Evolutionary conservation across 73 alveolate species (phyloP).

Genomic region (Paramecium sonneborni): DNA sequence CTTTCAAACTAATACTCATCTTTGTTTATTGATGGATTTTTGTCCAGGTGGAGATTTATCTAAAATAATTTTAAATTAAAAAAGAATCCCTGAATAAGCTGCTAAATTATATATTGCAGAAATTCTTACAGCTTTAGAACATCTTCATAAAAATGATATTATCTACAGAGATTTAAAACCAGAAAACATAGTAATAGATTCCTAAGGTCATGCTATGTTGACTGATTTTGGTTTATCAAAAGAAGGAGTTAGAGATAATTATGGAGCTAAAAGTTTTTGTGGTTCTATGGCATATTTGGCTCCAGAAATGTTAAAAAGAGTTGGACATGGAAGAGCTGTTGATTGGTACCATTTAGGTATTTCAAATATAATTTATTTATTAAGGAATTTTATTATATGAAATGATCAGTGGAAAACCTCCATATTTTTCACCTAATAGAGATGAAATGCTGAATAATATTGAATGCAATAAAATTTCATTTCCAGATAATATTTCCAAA

Average conservation of each 20-base stretch:
- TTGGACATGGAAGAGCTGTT: constrained; percentile 74
- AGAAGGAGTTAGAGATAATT: constrained; percentile 69
- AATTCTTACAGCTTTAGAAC: constrained; percentile 81
- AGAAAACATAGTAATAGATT: constrained; percentile 79
- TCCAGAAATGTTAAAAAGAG: constrained; percentile 80
- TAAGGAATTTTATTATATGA: constrained; percentile 68
- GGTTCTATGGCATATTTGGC: constrained; percentile 87
- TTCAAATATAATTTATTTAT: constrained; percentile 66
- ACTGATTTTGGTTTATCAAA: constrained; percentile 86
- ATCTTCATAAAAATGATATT: constrained; percentile 76
- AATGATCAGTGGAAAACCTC: constrained; percentile 57
- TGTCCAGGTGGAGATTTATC: constrained; percentile 95
- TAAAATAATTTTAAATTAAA: constrained; percentile 54
- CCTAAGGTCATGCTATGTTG: constrained; percentile 77
- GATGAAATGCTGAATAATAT: constrained; percentile 45
- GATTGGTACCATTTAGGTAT: constrained; percentile 80
- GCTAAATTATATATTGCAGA: constrained; percentile 87
- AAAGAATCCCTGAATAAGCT: constrained; percentile 74
- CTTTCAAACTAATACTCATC: constrained; percentile 85
- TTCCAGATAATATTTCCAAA: constrained; percentile 49
- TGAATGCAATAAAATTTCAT: background rate
- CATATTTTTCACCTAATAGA: constrained; percentile 41
- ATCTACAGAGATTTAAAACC: constrained; percentile 83
- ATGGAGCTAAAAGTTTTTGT: constrained; percentile 74
- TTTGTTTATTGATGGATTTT: constrained; percentile 89